Evolutionary conservation across 2,329 filamentous ascomycete species (phyloP), one percentile per base, ranked within the genome.

Genomic region (Cladophialophora carrionii): DNA sequence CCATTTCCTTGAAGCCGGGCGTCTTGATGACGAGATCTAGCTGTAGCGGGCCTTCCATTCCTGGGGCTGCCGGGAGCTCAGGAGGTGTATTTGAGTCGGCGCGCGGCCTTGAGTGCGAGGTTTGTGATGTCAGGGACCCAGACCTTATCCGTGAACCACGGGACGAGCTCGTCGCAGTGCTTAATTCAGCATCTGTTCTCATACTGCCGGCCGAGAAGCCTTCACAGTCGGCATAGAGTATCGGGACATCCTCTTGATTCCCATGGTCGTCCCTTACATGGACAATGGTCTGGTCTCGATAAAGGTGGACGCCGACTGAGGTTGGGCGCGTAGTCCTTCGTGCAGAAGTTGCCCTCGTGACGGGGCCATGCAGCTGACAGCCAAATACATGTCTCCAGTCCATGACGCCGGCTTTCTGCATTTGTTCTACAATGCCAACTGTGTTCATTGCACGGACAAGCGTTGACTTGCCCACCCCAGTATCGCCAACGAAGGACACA

Each of bases 11-110:
- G 9, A 57, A 57, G 9, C 54, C 54, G 24, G 54, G 54, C 8
- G 54, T 57, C 54, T 57, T 57, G 54, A 57, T 57, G 37, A 57
- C 54, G 24, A 57, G 54, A 14, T 57, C 54, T 34, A 57, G 32
- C 37, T 41, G 34, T 2, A 57, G 14, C 32, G 32, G 54, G 7
- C 54, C 54, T 9, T 57, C 54, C 54, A 57, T 57, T 8, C 54
- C 54, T 8, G 37, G 3, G 14, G 24, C 37, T 1, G 32, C 9
- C 14, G 32, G 2, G 12, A 34, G 9, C n/a, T 57, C 54, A 24
- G 54, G 17, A 17, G 17, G 54, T 22, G 6, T 22, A n/a, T 2
- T 46, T n/a, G 20, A n/a, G 1, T 46, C 34, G 17, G 54, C 20
- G 7, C 2, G 3, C 12, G n/a, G 20, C 37, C 54, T 57, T 17